These are phyloP conservation scores for Trametes hirsuta DNA, from an alignment of 1,284 basidiomycete species.

Conservation along the genomic window DNA sequence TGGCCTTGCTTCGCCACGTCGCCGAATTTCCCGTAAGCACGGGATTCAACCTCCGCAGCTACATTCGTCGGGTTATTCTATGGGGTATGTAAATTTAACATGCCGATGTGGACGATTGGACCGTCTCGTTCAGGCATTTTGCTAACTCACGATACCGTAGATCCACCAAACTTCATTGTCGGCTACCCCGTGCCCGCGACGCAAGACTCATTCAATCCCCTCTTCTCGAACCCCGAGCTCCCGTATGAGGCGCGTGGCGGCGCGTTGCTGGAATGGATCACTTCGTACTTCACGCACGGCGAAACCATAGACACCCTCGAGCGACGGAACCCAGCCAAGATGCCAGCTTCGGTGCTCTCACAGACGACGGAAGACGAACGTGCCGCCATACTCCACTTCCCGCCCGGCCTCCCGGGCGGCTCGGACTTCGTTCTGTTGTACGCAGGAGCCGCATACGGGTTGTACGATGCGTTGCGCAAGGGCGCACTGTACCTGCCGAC, in stretches of 20 bases:
- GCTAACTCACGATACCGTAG: slow-evolving; percentile 2
- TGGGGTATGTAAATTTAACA: neutral
- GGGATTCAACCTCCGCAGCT: neutral
- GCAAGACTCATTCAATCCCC: slow-evolving; percentile 26
- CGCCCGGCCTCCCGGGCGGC: slow-evolving; percentile 9
- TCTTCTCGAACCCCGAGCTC: slow-evolving; percentile 22
- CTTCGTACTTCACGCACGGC: slow-evolving; percentile 33
- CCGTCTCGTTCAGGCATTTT: neutral
- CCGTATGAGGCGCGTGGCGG: slow-evolving; percentile 19
- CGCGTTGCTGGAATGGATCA: slow-evolving; percentile 28
- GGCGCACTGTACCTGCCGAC: slow-evolving; percentile 1
- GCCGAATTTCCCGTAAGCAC: slow-evolving; percentile 10
- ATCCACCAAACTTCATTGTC: slow-evolving; percentile 21
- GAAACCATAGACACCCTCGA: slow-evolving; percentile 13
- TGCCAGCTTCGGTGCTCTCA: slow-evolving; percentile 17
- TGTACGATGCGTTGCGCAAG: neutral
- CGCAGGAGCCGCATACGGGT: slow-evolving; percentile 1
- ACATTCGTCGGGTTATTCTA: slow-evolving; percentile 11
- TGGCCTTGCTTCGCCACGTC: slow-evolving; percentile 24
- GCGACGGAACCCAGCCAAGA: slow-evolving; percentile 2
- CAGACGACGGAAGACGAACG: slow-evolving; percentile 18
- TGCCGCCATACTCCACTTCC: neutral
- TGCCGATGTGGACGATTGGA: no score
- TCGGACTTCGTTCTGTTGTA: slow-evolving; percentile 7
- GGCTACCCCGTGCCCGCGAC: slow-evolving; percentile 26